Conservation (phyloP, 495 filamentous ascomycete species). For the Chaetomium cochliodes region DNA sequence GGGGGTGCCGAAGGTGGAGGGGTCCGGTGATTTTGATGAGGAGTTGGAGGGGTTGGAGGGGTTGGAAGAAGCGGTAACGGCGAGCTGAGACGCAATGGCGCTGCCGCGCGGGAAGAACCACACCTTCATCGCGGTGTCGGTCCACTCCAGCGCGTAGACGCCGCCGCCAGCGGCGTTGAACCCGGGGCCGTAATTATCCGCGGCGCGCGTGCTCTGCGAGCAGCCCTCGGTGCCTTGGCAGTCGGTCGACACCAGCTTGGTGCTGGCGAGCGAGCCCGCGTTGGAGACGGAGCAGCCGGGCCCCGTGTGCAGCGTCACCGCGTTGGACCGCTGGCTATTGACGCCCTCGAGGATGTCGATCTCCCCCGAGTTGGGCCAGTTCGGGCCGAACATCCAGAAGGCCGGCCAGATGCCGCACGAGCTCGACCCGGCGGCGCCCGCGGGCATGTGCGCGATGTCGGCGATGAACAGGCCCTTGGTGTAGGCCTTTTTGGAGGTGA, state of each 20-base stretch:
- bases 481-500: slow-evolving; percentile 67
- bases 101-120: slow-evolving; percentile 71
- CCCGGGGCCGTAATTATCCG: slow-evolving; percentile 59
- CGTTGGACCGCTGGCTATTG: slow-evolving; percentile 61
- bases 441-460: slow-evolving; percentile 76
- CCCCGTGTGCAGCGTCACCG: slow-evolving; percentile 73
- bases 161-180: slow-evolving; percentile 77
- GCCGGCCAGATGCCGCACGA: slow-evolving; percentile 63
- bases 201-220: slow-evolving; percentile 41
- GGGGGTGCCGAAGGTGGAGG: slow-evolving; percentile 64
- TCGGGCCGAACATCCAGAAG: slow-evolving; percentile 68
- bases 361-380: slow-evolving; percentile 80
- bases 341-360: slow-evolving; percentile 93
- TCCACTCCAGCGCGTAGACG: slow-evolving; percentile 79
- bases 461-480: slow-evolving; percentile 69
- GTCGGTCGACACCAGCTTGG: slow-evolving; percentile 46
- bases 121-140: slow-evolving; percentile 60
- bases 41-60: too few relatives aligned
- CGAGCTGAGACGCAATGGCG: slow-evolving; percentile 38
- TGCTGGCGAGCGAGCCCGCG: slow-evolving; percentile 50
- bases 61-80: neutral
- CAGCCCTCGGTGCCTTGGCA: slow-evolving; percentile 54
- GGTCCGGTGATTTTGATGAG: slow-evolving; percentile 49
- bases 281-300: slow-evolving; percentile 58
- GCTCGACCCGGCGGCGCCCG: slow-evolving; percentile 34